Evolutionary conservation across 2,329 filamentous ascomycete genomes (phyloP).

Genomic region (Aspergillus awamori): DNA sequence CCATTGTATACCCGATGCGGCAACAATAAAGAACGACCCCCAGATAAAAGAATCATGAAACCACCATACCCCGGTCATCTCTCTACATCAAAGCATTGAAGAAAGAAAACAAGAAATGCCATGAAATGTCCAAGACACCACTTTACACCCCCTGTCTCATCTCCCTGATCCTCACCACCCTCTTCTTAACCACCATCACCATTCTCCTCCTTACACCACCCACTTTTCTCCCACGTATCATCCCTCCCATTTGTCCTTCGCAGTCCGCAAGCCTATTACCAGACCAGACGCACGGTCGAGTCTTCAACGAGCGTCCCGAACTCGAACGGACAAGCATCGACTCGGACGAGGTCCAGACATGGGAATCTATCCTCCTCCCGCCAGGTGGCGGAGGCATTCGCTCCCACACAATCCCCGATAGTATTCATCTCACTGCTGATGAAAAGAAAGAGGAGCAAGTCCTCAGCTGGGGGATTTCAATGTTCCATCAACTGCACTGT

Average conservation of each 20-base stretch:
- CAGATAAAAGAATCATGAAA: not conserved
- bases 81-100: too few relatives aligned
- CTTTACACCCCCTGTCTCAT: not conserved
- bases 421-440: not conserved
- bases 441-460: not conserved
- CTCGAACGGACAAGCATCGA: not conserved
- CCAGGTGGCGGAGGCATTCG: constrained; percentile 10
- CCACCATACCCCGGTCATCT: not conserved
- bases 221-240: constrained; percentile 4
- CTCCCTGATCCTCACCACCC: constrained; percentile 8
- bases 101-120: not conserved
- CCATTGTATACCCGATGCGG: constrained; percentile 1
- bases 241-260: not conserved
- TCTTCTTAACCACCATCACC: constrained; percentile 11
- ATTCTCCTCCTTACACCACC: constrained; percentile 9
- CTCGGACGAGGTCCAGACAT: not conserved
- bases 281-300: not conserved
- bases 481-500: constrained; percentile 23
- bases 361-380: constrained; percentile 14
- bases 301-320: not conserved
- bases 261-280: not conserved
- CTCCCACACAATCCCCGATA: not conserved
- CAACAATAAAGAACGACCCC: not conserved
- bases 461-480: constrained; percentile 11
- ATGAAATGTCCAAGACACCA: not conserved